Evolutionary conservation across 306 rosid genomes (phyloP).

Genomic region (Prinsepia uniflora): DNA sequence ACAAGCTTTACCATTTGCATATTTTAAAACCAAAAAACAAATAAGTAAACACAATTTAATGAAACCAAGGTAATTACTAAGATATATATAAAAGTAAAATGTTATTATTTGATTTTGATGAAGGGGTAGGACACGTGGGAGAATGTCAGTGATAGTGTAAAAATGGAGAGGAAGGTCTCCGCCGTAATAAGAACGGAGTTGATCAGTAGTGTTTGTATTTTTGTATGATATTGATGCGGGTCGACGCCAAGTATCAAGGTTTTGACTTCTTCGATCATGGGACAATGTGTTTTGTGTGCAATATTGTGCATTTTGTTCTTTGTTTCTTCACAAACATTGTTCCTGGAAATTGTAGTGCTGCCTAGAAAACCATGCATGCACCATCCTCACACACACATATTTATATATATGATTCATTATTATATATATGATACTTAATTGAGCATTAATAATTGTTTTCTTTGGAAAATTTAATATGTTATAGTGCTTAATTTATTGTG

Average conservation of each 20-base stretch:
- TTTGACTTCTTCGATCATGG: conserved; percentile 55
- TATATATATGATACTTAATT: background rate
- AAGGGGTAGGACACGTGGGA: conserved; percentile 28
- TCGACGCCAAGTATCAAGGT: conserved; percentile 57
- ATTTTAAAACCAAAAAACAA: background rate
- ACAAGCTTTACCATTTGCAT: background rate
- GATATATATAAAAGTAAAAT: too few relatives aligned
- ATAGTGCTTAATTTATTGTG: background rate
- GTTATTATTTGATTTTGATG: background rate
- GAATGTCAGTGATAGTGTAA: conserved; percentile 28
- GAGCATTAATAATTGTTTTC: background rate
- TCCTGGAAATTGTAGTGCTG: conserved; percentile 9
- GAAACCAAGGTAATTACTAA: background rate
- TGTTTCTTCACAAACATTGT: conserved; percentile 2
- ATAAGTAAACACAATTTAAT: background rate
- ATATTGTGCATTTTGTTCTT: conserved; percentile 25
- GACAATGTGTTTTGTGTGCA: conserved; percentile 28
- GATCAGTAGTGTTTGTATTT: conserved; percentile 32
- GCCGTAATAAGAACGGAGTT: conserved; percentile 80
- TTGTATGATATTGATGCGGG: conserved; percentile 16
- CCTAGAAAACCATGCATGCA: background rate
- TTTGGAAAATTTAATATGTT: background rate
- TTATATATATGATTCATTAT: too few relatives aligned
- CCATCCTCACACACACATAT: too few relatives aligned
- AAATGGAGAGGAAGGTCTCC: conserved; percentile 11